phyloP scores from a whole-genome alignment of 1,284 basidiomycete species.

The Heimioporus retisporus region DNA sequence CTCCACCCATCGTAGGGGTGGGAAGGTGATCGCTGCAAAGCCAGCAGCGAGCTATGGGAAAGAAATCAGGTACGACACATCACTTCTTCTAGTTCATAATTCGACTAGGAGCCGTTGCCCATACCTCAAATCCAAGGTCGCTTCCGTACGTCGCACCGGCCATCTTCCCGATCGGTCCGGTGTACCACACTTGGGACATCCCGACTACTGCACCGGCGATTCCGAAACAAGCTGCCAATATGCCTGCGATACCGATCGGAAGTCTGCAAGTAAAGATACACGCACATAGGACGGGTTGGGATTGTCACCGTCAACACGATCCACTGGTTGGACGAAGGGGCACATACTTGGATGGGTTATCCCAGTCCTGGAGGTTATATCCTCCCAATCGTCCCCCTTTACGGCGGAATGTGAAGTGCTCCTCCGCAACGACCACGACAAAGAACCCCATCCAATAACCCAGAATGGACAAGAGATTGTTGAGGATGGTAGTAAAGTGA shows the following conservation, averaged over 20 bases:
- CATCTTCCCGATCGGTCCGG: slow-evolving; percentile 57
- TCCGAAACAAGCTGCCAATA: slow-evolving; percentile 58
- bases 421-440: slow-evolving; percentile 65
- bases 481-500: slow-evolving; percentile 68
- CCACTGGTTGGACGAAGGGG: too few relatives aligned
- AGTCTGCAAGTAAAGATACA: slow-evolving; percentile 44
- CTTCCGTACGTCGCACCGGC: slow-evolving; percentile 57
- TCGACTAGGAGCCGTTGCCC: not conserved
- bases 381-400: slow-evolving; percentile 55
- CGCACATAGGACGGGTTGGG: not conserved
- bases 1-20: slow-evolving; percentile 55
- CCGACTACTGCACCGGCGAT: slow-evolving; percentile 60
- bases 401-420: slow-evolving; percentile 67
- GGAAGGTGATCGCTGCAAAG: slow-evolving; percentile 54
- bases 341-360: slow-evolving; percentile 51
- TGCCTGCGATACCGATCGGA: slow-evolving; percentile 66
- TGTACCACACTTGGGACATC: slow-evolving; percentile 64
- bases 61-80: not conserved
- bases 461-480: slow-evolving; percentile 63
- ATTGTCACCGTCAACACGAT: too few relatives aligned
- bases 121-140: slow-evolving; percentile 69
- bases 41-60: slow-evolving; percentile 51
- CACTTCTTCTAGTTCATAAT: not conserved
- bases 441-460: slow-evolving; percentile 77
- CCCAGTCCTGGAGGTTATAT: slow-evolving; percentile 69